These are phyloP conservation scores for Phlebiopsis gigantea DNA, from an alignment of 768 basidiomycete species.

Conservation along the genomic window DNA sequence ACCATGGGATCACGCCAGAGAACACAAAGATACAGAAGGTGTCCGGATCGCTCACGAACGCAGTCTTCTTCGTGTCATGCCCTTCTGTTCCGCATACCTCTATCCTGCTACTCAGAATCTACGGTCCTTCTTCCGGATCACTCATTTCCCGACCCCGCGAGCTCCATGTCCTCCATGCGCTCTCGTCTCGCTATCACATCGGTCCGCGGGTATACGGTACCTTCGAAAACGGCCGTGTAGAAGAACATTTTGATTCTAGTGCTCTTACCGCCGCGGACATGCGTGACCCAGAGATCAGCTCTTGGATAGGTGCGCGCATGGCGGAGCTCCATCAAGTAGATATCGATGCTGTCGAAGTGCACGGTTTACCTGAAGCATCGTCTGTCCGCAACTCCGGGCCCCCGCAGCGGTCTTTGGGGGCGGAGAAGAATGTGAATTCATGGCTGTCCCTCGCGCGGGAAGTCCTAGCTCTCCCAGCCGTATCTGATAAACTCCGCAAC, in stretches of 20 bases:
- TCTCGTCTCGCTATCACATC: slow-evolving; percentile 83
- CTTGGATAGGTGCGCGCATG: slow-evolving; percentile 93
- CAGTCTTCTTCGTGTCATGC: slow-evolving; percentile 93
- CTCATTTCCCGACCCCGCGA: slow-evolving; percentile 88
- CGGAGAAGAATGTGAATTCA: slow-evolving; percentile 57
- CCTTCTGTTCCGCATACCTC: slow-evolving; percentile 39
- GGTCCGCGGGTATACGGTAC: slow-evolving; percentile 93
- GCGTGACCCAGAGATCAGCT: slow-evolving; percentile 66
- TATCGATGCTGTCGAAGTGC: slow-evolving; percentile 55
- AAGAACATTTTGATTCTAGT: slow-evolving; percentile 90
- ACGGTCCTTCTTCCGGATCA: slow-evolving; percentile 79
- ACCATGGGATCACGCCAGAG: slow-evolving; percentile 38
- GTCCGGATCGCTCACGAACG: slow-evolving; percentile 91
- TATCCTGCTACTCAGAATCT: slow-evolving; percentile 86
- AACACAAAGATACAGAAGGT: slow-evolving; percentile 68
- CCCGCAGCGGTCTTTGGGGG: slow-evolving; percentile 39
- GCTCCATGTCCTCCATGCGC: slow-evolving; percentile 80
- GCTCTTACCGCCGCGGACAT: slow-evolving; percentile 77
- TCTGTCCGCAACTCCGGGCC: not conserved
- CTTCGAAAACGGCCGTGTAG: slow-evolving; percentile 91
- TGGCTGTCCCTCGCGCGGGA: slow-evolving; percentile 72
- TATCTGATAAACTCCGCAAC: slow-evolving; percentile 40
- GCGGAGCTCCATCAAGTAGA: slow-evolving; percentile 94
- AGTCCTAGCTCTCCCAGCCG: slow-evolving; percentile 60
- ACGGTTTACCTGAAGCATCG: slow-evolving; percentile 30